Percentiles rank a stretch among this genome's conserved stretches.
phyloP scores from a whole-genome alignment of 768 basidiomycete genomes.

The Psilocybe azurescens region DNA sequence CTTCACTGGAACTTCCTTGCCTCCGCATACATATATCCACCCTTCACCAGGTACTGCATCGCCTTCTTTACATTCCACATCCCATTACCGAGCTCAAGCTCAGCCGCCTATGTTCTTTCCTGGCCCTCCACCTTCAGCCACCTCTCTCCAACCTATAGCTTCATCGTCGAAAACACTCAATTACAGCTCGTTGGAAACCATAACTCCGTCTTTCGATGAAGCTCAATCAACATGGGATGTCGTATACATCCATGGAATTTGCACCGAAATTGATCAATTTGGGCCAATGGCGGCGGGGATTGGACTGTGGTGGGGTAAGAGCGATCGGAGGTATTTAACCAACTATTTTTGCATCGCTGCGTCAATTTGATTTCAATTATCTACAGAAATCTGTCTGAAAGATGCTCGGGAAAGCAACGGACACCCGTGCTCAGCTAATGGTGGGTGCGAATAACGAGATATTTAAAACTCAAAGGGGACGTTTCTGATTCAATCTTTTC shows the following conservation, averaged over 20 bases:
- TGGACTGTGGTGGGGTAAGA: background rate
- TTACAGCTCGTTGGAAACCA: too few species aligned
- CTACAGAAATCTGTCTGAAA: slow-evolving; percentile 76
- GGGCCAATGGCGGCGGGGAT: background rate
- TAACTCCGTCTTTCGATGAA: too few species aligned
- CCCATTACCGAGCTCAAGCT: too few species aligned
- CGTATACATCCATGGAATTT: background rate
- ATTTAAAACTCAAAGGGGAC: background rate
- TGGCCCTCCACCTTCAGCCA: too few species aligned
- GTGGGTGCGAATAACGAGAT: slow-evolving; percentile 44
- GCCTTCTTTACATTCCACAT: too few species aligned
- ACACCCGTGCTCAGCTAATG: slow-evolving; percentile 89
- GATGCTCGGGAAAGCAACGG: slow-evolving; percentile 81
- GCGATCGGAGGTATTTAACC: background rate
- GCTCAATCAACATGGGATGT: background rate
- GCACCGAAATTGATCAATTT: background rate
- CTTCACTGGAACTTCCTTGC: too few species aligned
- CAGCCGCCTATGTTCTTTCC: too few species aligned
- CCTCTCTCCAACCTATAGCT: too few species aligned
- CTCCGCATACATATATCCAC: too few species aligned
- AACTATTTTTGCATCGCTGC: background rate
- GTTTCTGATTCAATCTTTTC: background rate
- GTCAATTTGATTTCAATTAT: background rate
- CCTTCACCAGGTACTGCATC: too few species aligned
- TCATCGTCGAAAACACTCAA: too few species aligned